Base-by-base conservation (phyloP, 805 yeast genomes). In the Nakazawaea wickerhamii region DNA sequence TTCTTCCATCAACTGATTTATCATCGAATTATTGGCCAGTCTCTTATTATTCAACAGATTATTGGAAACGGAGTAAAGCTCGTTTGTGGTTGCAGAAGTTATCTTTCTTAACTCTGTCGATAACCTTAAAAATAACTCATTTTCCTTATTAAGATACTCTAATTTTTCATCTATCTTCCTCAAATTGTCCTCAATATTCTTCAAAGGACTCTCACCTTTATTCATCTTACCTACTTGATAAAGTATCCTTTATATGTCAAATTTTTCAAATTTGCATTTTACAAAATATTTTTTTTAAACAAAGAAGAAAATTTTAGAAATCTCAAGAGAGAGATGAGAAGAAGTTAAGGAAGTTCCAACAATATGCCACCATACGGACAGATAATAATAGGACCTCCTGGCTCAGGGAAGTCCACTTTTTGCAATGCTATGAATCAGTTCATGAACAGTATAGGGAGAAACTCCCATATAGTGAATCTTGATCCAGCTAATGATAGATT, bases 361-460 rank as follows among this genome's bases (percentile, higher is more conserved):
- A 46, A 22, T 19, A 73, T 76, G 81, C 67, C 80, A 7, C 64
- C 67, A 11, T 85, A 85, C 61, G 96, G 95, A 3, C 96, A 93
- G 63, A 77, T 93, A 8, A 90, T 91, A 8, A 88, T 93, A 30
- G 99, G 99, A 0, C 98, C 99, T 0, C 99, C 99, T 0, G 99
- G 99, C 1, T 75, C 95, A 0, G 99, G 99, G 1, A 93, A 93
- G 57, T 86, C 96, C 0, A 95, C 99, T 0, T 93, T 87, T 59
- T 90, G 97, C 60, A 70, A 80, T 59, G 99, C 99, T 33, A 79
- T 91, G 79, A 75, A 75, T 49, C 98, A 93, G 66, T 93, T 93
- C 61, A 72, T 91, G 53, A 83, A 85, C 46, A 96, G 98, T 1
- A 89, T 95, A 40, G 99, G 99, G 5, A 69, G 99, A 47, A 84